Percentiles rank a stretch among this genome's conserved stretches.
These are phyloP conservation scores for Neurospora sp. DNA, from an alignment of 495 filamentous ascomycete genomes.

Conservation along the genomic window DNA sequence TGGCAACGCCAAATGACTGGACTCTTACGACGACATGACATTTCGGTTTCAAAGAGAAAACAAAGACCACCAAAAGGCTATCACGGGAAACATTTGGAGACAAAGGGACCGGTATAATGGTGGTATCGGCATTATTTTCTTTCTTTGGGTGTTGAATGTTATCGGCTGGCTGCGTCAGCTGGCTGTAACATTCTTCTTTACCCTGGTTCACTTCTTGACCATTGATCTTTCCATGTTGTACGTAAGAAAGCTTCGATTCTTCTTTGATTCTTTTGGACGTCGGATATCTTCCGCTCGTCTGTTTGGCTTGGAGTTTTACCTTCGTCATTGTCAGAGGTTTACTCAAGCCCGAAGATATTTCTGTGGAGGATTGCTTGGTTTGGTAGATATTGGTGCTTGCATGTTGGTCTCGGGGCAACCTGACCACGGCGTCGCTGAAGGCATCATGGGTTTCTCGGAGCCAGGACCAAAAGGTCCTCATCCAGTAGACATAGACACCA, in stretches of 20 bases:
- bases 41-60: neutral
- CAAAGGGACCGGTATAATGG: neutral
- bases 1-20: neutral
- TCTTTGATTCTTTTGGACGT: neutral
- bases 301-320: neutral
- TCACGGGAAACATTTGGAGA: neutral
- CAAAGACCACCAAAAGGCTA: neutral
- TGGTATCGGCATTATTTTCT: neutral
- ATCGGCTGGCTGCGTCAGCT: neutral
- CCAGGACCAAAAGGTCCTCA: neutral
- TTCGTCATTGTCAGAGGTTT: neutral
- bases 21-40: conserved; percentile 1
- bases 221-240: neutral
- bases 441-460: neutral
- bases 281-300: neutral
- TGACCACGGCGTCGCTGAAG: neutral
- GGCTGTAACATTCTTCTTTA: neutral
- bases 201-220: neutral
- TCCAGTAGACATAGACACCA: neutral
- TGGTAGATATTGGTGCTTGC: neutral
- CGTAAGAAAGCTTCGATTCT: neutral
- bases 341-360: neutral
- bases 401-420: neutral
- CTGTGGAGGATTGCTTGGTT: neutral
- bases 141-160: neutral